Base-by-base conservation (phyloP, 345 rosid species). In the Cardiospermum halicacabum region DNA sequence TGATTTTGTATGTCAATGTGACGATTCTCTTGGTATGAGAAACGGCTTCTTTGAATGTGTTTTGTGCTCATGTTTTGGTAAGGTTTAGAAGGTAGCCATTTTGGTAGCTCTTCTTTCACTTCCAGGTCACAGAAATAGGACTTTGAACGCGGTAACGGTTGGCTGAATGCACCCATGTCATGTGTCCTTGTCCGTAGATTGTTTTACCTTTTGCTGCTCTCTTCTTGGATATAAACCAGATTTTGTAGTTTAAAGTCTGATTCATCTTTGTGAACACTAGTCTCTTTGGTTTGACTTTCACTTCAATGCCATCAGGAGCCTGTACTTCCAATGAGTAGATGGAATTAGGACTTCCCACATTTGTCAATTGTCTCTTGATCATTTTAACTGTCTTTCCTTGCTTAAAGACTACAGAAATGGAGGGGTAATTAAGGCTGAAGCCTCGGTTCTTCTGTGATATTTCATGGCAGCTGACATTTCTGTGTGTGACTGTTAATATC, bases 371-470 rank as follows among this genome's bases (percentile, higher is more conserved):
- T 74, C 94, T 80, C 45, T 54, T 81, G 71, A 85, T 76, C 85
- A 72, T 76, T 62, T 75, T 84, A 34, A 53, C 76, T 26, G 39
- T 84, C 80, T 27, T 76, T 36, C 90, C 88, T 1, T 50, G 79
- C 82, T 74, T 84, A 71, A 90, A 88, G n/a, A 65, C 65, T 27
- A 85, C 82, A 0, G 99, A 84, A 12, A 88, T 81, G 11, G 99
- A 81, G 0, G 99, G 99, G 77, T 93, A 93, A 65, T 90, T 93
- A 67, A 88, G 97, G 73, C 78, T 80, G 79, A 90, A 86, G 24
- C 96, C 88, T 18, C 56, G 73, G 69, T 78, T 86, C 58, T 24
- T 75, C 67, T 43, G 59, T 47, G 70, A 53, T 27, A 74, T 56
- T 21, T 65, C 78, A 12, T 26, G 69, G 78, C 97, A 90, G 76